Evolutionary conservation across 163 green algal genomes (phyloP).

Genomic region (Volvox carteri): DNA sequence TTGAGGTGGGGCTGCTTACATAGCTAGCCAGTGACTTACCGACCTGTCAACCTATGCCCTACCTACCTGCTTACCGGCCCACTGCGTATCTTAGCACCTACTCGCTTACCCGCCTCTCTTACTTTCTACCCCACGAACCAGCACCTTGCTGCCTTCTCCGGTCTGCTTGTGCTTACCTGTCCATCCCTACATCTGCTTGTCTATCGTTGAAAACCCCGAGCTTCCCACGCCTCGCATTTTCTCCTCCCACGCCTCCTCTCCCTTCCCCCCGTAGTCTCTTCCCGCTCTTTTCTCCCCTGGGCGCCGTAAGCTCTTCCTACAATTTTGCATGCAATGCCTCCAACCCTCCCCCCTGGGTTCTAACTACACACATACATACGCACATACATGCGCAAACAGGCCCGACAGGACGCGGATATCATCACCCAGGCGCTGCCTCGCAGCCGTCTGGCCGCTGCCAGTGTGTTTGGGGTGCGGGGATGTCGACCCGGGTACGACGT

Average conservation of each 20-base stretch:
- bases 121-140: not conserved
- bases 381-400: too few species aligned
- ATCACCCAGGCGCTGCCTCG: slow-evolving; percentile 27
- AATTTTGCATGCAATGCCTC: too few species aligned
- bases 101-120: not conserved
- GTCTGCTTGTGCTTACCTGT: not conserved
- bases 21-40: not conserved
- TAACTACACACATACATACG: too few species aligned
- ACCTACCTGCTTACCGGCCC: too few species aligned
- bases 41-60: not conserved
- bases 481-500: slow-evolving; percentile 47
- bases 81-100: not conserved
- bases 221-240: not conserved
- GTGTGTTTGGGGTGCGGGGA: slow-evolving; percentile 27
- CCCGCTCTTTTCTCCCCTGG: too few species aligned
- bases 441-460: not conserved
- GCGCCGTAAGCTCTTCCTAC: too few species aligned
- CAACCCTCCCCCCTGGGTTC: too few species aligned
- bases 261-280: slow-evolving; percentile 10
- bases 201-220: not conserved
- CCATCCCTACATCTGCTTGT: not conserved
- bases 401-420: slow-evolving; percentile 31
- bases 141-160: not conserved
- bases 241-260: not conserved
- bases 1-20: slow-evolving; percentile 15